These are phyloP conservation scores for Arabidopsis thaliana DNA, from an alignment of 345 rosid species.

Conservation along the genomic window DNA sequence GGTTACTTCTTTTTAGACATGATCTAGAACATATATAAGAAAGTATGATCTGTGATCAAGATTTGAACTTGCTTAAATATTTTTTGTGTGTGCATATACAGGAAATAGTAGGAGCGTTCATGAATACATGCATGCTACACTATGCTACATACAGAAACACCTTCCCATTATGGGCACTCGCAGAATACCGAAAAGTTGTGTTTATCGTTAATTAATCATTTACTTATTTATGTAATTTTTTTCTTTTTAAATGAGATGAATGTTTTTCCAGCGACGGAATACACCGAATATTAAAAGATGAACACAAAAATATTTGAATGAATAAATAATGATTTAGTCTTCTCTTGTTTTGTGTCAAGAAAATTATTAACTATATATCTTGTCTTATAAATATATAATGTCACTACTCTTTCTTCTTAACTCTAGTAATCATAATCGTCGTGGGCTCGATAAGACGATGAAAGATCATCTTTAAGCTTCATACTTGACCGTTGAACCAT, in stretches of 20 bases:
- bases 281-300: not conserved
- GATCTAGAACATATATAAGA: not conserved
- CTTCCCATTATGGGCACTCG: slow-evolving; percentile 71
- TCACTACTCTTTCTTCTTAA: not conserved
- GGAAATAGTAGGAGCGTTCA: slow-evolving; percentile 69
- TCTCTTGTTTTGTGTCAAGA: not conserved
- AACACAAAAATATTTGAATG: not conserved
- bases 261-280: not conserved
- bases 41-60: no score
- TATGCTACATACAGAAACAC: slow-evolving; percentile 71
- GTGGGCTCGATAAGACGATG: slow-evolving; percentile 37
- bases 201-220: not conserved
- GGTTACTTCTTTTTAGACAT: slow-evolving; percentile 39
- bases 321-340: not conserved
- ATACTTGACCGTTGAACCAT: slow-evolving; percentile 49
- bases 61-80: not conserved
- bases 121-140: slow-evolving; percentile 67
- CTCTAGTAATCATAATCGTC: slow-evolving; percentile 43
- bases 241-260: not conserved
- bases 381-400: not conserved
- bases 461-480: slow-evolving; percentile 47
- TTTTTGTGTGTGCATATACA: slow-evolving; percentile 19
- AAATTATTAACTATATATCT: not conserved
- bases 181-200: slow-evolving; percentile 52
- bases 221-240: not conserved